Base-by-base conservation (phyloP, 2,329 filamentous ascomycete genomes). In the Exserohilum rostratum region DNA sequence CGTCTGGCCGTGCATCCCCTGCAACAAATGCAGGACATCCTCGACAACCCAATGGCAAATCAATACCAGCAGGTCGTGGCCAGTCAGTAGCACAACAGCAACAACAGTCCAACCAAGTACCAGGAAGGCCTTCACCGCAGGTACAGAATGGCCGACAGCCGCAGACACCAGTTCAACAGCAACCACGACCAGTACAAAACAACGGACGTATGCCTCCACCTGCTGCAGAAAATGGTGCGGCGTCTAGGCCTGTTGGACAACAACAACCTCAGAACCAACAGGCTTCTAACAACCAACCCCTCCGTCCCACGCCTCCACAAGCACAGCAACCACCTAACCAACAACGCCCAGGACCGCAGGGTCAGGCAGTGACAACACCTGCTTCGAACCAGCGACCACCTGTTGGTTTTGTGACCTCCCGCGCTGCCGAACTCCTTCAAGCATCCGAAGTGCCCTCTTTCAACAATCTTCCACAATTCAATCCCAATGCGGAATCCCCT, bases 401-500 rank as follows among this genome's bases (percentile, higher is more conserved):
- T 1, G 66, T 76, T 38, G 79, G 80, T 34, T 82, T 82, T 57
- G 72, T 81, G 10, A 78, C 78, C 12, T 78, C 76, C 7, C 76
- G 79, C 31, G 76, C 72, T 35, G 78, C 78, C 15, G 75, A 77
- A 44, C 64, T 76, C 9, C 50, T 80, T 11, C 75, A 77, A 48
- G 67, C 73, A 38, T 57, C 65, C 22, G 69, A 72, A 12, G 66
- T 5, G 65, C 72, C n/a, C 48, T 46, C 68, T 2, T 58, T 75
- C 9, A 60, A 57, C 6, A 62, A 71, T 50, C 64, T 76, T 12
- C 71, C 74, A 0, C 75, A 76, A 0, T 82, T 82, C 70, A 80
- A 82, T 40, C 79, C 79, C 4, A 76, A 81, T 48, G 77, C 70
- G 11, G 79, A 82, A 45, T 80, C 77, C 57, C 92, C 93, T 0